Base-by-base conservation (phyloP, 2,329 filamentous ascomycete species). In the Cladosporium sp. region DNA sequence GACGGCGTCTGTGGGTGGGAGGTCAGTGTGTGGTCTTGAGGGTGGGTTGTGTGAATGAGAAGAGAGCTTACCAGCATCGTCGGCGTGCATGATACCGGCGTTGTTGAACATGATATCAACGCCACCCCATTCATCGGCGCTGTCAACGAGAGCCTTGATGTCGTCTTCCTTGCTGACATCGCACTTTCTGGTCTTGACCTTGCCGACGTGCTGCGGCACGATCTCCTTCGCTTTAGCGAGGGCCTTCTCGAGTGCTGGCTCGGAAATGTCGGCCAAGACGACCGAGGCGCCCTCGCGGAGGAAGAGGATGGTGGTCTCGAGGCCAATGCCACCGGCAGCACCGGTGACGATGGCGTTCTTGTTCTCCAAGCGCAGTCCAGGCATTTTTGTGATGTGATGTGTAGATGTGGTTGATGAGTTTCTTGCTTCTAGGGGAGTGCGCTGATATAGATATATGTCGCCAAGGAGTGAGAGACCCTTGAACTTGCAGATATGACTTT, bases 41-140 rank as follows among this genome's bases (percentile, higher is more conserved):
- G 12, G 6, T 15, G 11, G 6, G 4, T 12, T 12, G 3, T 33
- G 3, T 33, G 8, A 33, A n/a, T 33, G 4, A 64, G 80, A 84
- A 7, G 11, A 9, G 1, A 13, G 55, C 62, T 52, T 49, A 67
- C 66, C 66, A 32, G 71, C 73, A 54, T 77, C 73, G 51, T 85
- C 77, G 41, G 82, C 84, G 73, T 95, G 91, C 91, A 96, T 96
- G 70, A 96, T 96, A 49, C 91, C 91, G 19, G 91, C 91, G 69
- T 96, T 96, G 82, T 96, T 96, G 83, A 95, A 96, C 62, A 95
- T 88, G 65, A 95, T 77, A 67, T 96, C 91, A 3, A 93, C 72
- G 38, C 91, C 91, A 64, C 91, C 91, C 86, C 88, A 94, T 51
- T 80, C 66, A 69, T 96, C 91, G 51, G 92, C 73, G 8, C 79